Percentiles rank a stretch among this genome's conserved stretches.
Evolutionary conservation across 352 stramenopile species (phyloP).

Genomic region (Globisporangium middletonii): DNA sequence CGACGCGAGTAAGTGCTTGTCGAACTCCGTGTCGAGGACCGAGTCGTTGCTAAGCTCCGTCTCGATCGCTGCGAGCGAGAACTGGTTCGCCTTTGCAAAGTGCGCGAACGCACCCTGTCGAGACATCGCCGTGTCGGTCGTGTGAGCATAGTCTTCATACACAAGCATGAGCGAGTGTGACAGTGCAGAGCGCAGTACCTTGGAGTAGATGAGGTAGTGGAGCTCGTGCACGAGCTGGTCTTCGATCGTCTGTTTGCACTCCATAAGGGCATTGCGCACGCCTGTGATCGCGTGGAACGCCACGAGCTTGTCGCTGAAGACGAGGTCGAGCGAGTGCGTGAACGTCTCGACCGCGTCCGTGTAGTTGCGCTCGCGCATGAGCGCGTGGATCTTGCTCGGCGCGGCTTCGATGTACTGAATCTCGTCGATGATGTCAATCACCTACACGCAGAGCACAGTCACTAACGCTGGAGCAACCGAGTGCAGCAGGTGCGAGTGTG

Average conservation of each 20-base stretch:
- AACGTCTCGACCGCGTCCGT: constrained; percentile 68
- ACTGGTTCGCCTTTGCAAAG: constrained; percentile 63
- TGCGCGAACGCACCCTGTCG: constrained; percentile 46
- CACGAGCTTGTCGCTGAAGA: constrained; percentile 75
- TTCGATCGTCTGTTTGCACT: constrained; percentile 82
- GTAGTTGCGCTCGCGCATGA: constrained; percentile 55
- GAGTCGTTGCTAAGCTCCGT: constrained; percentile 62
- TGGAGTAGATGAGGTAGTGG: constrained; percentile 67
- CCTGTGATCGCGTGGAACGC: constrained; percentile 72
- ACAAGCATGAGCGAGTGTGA: no score
- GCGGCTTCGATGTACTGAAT: constrained; percentile 79
- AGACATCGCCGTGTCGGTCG: no score
- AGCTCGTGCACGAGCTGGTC: constrained; percentile 71
- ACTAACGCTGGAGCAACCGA: not conserved
- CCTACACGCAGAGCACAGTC: constrained; percentile 16
- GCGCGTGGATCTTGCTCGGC: constrained; percentile 48
- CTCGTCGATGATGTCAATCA: constrained; percentile 79
- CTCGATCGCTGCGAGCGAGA: constrained; percentile 61
- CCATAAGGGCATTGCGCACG: constrained; percentile 74
- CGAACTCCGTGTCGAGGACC: constrained; percentile 53
- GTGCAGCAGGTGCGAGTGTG: not conserved
- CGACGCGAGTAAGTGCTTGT: constrained; percentile 39
- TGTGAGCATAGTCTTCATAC: no score
- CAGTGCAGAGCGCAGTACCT: constrained; percentile 18
- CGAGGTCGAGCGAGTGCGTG: constrained; percentile 62